Base-by-base conservation (phyloP, 208 protist species). In the Porcisia deanei region DNA sequence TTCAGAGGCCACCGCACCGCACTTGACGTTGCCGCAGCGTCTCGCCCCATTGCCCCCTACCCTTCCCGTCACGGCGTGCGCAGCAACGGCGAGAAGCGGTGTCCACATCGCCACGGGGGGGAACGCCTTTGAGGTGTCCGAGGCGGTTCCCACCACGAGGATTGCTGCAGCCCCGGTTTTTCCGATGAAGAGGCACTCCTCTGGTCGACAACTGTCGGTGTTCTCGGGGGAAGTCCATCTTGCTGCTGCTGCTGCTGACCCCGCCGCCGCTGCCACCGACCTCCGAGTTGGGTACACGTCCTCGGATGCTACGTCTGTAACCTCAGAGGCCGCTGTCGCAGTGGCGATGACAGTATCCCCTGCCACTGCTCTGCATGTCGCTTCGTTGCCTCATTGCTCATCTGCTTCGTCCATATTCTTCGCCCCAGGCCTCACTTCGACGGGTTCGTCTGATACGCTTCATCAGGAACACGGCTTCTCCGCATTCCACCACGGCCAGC, bases 11-110 rank as follows among this genome's bases (percentile, higher is more conserved):
- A 20, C 2, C 37, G 4, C 30, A 1, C 64, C 30, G 25, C 54
- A 77, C 45, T 25, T 10, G 37, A 49, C 52, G 3, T 0, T 71
- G 16, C 64, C 64, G 16, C 73, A 71, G 34, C 72, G 49, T 45
- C 47, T 76, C 47, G 6, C 57, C 73, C 16, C 54, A 16, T 41
- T 34, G 9, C 0, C 57, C 49, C 59, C 72, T 34, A 2, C 3
- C 39, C 54, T 43, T 22, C 22, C 69, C 52, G 30, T 18, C 37
- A 60, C 52, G 3, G n/a, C 45, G 25, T 45, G 30, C 59, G 22
- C 60, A 58, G 57, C 52, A 49, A 58, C 45, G 54, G 57, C 30
- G 59, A 22, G 3, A 25, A 43, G 25, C 34, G 39, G 1, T 25
- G 8, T 18, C 59, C 9, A n/a, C 30, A 43, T 25, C n/a, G 34